Conservation (phyloP, 306 rosid species). For the Glycine latifolia region DNA sequence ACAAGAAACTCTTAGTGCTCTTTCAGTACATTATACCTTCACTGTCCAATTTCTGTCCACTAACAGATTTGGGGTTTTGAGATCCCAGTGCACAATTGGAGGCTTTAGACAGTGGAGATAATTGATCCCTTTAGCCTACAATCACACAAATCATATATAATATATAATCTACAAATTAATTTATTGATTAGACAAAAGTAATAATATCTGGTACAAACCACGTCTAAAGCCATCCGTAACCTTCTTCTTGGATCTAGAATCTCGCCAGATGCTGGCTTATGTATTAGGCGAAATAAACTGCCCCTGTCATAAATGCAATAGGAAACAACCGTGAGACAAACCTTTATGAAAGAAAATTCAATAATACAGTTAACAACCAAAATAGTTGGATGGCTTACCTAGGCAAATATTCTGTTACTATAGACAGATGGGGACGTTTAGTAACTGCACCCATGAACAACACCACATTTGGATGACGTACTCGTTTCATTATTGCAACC, state of each 20-base stretch:
- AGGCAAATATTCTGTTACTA: conserved; percentile 93
- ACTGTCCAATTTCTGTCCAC: conserved; percentile 97
- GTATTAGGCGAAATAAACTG: conserved; percentile 86
- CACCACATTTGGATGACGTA: conserved; percentile 95
- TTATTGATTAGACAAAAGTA: conserved; percentile 17
- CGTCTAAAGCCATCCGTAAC: conserved; percentile 85
- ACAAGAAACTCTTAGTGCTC: conserved; percentile 30
- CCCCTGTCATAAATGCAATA: conserved; percentile 67
- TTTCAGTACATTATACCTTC: conserved; percentile 59
- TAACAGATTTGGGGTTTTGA: conserved; percentile 89
- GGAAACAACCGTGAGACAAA: conserved; percentile 31
- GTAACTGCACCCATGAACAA: conserved; percentile 99
- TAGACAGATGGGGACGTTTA: conserved; percentile 87
- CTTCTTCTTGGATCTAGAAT: conserved; percentile 84
- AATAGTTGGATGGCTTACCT: conserved; percentile 57
- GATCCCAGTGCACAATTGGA: conserved; percentile 96
- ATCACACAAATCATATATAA: conserved; percentile 33
- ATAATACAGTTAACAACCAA: neutral
- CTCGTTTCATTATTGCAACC: conserved; percentile 95
- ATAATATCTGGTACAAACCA: conserved; percentile 61
- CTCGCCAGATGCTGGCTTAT: conserved; percentile 85
- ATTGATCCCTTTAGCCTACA: conserved; percentile 95
- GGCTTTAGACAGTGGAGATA: conserved; percentile 93
- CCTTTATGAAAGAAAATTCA: conserved; percentile 10
- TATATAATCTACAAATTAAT: conserved; percentile 6